Evolutionary conservation across 106 monocot genomes (phyloP), one percentile per base, ranked within the genome.

Genomic region (Phalaenopsis equestris): DNA sequence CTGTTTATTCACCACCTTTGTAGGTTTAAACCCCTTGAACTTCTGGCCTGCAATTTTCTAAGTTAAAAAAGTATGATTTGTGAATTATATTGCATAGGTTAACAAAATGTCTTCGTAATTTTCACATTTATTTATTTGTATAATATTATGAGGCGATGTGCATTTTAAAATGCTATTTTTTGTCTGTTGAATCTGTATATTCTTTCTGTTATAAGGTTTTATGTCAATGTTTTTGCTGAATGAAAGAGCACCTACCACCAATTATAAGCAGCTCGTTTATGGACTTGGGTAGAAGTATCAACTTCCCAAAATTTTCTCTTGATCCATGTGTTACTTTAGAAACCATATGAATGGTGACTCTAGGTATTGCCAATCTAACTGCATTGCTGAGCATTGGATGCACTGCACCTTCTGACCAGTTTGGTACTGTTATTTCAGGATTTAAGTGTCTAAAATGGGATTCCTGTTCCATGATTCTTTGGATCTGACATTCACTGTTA

Each of bases 251-350:
- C 77, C 55, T 56, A 37, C 55, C 55, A 56, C 55, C 16, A 52
- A 77, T 55, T 36, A 4, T 77, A 30, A 77, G 55, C 52, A 77
- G 23, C 55, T 56, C 77, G 19, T 56, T 49, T 14, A 55, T 16
- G 55, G 55, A 77, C 18, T 77, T 30, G 5, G 77, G 77, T 52
- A 77, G 77, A 24, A n/a, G 52, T 48, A 77, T 77, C 42, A 55
- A 23, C 77, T 77, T 77, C 55, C 55, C 30, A 4, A 52, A 37
- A 36, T 14, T 42, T 77, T 77, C n/a, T 30, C 3, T 77, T 77
- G 30, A 77, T 36, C 6, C 15, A 16, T 3, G 9, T 55, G 23
- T 77, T 47, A 8, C 9, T 36, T 36, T 7, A 30, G 14, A 55
- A 55, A 36, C 14, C 77, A 56, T 15, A 37, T 77, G 77, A 55